Conservation (phyloP, 1,139 yeast species). For the Debaryomyces udenii region DNA sequence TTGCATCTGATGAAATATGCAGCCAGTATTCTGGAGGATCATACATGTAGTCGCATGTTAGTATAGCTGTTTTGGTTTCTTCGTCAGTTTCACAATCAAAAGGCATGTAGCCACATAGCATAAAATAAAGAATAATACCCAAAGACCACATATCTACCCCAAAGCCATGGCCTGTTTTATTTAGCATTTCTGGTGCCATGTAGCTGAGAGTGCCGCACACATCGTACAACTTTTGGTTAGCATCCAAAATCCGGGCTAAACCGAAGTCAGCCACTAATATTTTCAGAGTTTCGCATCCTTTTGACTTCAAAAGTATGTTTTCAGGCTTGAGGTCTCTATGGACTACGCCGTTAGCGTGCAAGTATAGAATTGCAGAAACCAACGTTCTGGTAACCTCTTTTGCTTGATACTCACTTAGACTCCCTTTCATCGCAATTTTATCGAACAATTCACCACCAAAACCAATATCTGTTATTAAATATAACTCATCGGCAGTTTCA, state of each 20-base stretch:
- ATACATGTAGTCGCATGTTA: conserved; percentile 56
- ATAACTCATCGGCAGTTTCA: conserved; percentile 63
- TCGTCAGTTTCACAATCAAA: conserved; percentile 75
- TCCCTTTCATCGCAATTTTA: conserved; percentile 49
- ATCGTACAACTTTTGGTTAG: conserved; percentile 31
- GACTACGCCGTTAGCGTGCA: conserved; percentile 38
- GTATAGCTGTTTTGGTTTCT: conserved; percentile 68
- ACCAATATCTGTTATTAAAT: conserved; percentile 68
- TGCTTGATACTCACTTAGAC: conserved; percentile 51
- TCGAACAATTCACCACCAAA: conserved; percentile 72
- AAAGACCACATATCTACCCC: conserved; percentile 78
- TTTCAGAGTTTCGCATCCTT: conserved; percentile 31
- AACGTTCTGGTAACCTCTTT: conserved; percentile 38
- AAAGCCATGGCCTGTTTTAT: conserved; percentile 57
- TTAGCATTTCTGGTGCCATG: conserved; percentile 70
- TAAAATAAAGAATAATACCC: conserved; percentile 72
- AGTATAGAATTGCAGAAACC: conserved; percentile 32
- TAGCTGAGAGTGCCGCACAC: conserved; percentile 72
- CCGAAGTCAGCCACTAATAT: conserved; percentile 77
- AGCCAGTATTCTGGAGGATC: conserved; percentile 66
- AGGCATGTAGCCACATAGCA: conserved; percentile 77
- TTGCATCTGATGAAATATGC: conserved; percentile 55
- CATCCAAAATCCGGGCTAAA: conserved; percentile 41
- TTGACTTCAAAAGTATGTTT: conserved; percentile 35
- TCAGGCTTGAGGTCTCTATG: conserved; percentile 50